Conservation (phyloP, 164 flowering plant species). For the Dillenia suffruticosa region DNA sequence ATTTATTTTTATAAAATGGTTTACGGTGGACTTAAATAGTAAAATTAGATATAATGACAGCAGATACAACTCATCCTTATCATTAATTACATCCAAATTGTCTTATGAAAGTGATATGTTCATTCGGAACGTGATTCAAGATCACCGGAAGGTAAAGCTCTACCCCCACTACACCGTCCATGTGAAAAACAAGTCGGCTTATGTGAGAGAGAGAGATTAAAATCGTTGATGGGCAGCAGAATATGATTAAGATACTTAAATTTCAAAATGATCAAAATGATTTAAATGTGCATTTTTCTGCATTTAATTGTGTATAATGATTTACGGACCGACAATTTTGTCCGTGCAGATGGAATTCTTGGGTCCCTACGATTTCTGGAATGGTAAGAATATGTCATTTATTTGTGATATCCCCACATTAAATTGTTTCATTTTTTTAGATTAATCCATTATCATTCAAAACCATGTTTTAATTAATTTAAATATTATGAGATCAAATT, state of each 20-base stretch:
- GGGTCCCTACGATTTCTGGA: slow-evolving; percentile 54
- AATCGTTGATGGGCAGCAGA: too few species aligned
- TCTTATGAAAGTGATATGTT: slow-evolving; percentile 41
- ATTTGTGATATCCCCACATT: neutral
- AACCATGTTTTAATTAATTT: too few species aligned
- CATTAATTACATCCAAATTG: slow-evolving; percentile 49
- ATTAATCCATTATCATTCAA: neutral
- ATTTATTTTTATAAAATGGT: too few species aligned
- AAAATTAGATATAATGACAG: slow-evolving; percentile 17
- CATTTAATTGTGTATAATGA: too few species aligned
- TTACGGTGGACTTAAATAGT: slow-evolving; percentile 35
- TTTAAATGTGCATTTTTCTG: too few species aligned
- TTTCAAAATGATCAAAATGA: too few species aligned
- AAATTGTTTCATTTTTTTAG: neutral
- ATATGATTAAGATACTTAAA: too few species aligned
- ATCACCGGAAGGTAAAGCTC: slow-evolving; percentile 40
- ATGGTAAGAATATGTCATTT: slow-evolving; percentile 38
- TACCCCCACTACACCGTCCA: too few species aligned
- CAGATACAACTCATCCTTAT: slow-evolving; percentile 21
- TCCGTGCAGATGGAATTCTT: slow-evolving; percentile 64
- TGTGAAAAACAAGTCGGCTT: too few species aligned
- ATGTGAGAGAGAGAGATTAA: too few species aligned
- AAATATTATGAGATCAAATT: too few species aligned
- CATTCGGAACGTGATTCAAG: slow-evolving; percentile 17
- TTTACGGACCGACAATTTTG: too few species aligned